Evolutionary conservation across 192 early-diverging fungal species (phyloP).

Genomic region (Spizellomyces sp.): DNA sequence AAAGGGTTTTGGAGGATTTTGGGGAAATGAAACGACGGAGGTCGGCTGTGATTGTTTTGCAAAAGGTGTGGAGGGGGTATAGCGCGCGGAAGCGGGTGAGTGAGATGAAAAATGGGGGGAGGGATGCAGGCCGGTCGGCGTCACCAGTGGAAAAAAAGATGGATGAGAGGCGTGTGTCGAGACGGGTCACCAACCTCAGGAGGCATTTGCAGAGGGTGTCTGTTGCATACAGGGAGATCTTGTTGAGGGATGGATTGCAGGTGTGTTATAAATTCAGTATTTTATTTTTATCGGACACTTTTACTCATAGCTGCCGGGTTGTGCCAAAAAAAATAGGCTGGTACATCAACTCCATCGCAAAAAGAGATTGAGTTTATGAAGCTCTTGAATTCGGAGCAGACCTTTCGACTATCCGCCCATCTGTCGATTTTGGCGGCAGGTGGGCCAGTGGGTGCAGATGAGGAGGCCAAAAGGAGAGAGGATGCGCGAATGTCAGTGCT

Average conservation of each 20-base stretch:
- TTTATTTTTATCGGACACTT: too few relatives aligned
- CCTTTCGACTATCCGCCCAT: slow-evolving; percentile 46
- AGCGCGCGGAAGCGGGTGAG: background rate
- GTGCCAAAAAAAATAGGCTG: background rate
- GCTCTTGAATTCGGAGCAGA: slow-evolving; percentile 48
- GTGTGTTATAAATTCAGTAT: too few relatives aligned
- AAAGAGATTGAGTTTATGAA: slow-evolving; percentile 52
- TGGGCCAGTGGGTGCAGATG: slow-evolving; percentile 19
- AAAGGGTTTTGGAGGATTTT: background rate
- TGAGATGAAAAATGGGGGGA: background rate
- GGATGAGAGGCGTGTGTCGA: background rate
- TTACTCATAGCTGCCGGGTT: background rate
- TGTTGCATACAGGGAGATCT: too few relatives aligned
- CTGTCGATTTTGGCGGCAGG: background rate
- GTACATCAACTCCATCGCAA: slow-evolving; percentile 23
- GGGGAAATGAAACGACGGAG: background rate
- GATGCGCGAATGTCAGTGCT: too few relatives aligned
- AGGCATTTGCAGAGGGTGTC: background rate
- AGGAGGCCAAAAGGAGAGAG: background rate
- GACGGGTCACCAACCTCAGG: background rate
- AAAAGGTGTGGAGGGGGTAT: background rate
- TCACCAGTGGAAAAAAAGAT: background rate
- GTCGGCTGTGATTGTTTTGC: background rate
- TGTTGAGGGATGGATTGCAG: too few relatives aligned
- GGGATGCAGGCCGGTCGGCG: background rate